Evolutionary conservation across 371 early-diverging fungal species (phyloP), one percentile per base, ranked within the genome.

Genomic region (Mortierella sp.): DNA sequence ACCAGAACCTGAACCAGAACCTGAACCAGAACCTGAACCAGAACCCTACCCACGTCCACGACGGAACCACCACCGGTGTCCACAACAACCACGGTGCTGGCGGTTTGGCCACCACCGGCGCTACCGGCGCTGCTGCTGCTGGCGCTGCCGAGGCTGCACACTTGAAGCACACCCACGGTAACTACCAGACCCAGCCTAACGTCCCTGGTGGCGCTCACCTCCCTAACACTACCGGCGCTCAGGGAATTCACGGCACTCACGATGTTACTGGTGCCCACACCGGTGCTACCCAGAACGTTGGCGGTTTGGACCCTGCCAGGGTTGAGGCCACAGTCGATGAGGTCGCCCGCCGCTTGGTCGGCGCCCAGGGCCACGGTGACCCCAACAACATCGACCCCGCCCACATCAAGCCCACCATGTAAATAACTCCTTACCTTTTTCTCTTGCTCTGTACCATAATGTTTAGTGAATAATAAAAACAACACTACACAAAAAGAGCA

Each of bases 381-480:
- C 73, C 73, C 54, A 74, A 55, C 72, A 79, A 73, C 51, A 21
- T 71, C 4, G 67, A 69, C 11, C 2, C 43, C n/a, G 24, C 37
- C 16, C 73, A 69, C 34, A 44, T 72, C 57, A 59, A 76, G 67
- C 76, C 73, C 37, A 69, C 76, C 50, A 79, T 79, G 78, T 82
- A 78, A 78, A 78, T 40, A 70, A n/a, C 4, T 16, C 21, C 9
- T 5, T 28, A 1, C 16, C 69, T 6, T 24, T 13, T n/a, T n/a
- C 26, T 57, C n/a, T 13, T 0, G 10, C 21, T 8, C 43, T 24
- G 19, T 16, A 21, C 40, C 67, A 54, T 54, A 50, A 50, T 54
- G n/a, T 21, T 5, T 54, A 54, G 54, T 54, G 54, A 54, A 54
- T 54, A 54, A 54, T 54, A 54, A 54, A 54, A 64, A 40, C 34